Percentiles rank a stretch among this genome's conserved stretches.
Conservation (phyloP, 257 asterid species). For the Henckelia pumila region DNA sequence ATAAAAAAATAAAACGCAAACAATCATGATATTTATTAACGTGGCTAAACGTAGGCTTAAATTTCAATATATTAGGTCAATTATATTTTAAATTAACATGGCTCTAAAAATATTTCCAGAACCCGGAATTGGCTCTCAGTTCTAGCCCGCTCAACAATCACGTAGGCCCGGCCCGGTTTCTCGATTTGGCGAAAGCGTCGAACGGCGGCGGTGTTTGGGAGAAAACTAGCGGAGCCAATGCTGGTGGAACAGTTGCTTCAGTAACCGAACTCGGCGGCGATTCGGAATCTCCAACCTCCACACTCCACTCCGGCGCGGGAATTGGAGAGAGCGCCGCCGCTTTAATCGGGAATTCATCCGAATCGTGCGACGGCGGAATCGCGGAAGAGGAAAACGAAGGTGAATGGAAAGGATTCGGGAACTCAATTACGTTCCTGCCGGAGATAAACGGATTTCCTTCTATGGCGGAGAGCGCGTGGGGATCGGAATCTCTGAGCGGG, state of each 20-base stretch:
- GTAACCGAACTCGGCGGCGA: neutral
- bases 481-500: constrained; percentile 5
- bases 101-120: neutral
- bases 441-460: constrained; percentile 29
- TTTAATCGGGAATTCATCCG: constrained; percentile 43
- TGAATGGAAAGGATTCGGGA: constrained; percentile 52
- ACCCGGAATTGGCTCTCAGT: neutral
- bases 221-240: neutral
- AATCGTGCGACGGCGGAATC: constrained; percentile 43
- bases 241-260: neutral
- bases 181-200: neutral
- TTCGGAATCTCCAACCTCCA: neutral
- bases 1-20: no score
- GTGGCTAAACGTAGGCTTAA: no score
- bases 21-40: no score
- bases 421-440: constrained; percentile 24
- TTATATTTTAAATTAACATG: no score
- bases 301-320: constrained; percentile 41
- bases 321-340: constrained; percentile 37
- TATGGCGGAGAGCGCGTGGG: neutral
- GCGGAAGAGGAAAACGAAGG: constrained; percentile 48
- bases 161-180: neutral
- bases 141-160: neutral
- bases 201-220: neutral
- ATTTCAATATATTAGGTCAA: no score